Evolutionary conservation across 306 rosid species (phyloP), one percentile per base, ranked within the genome.

Genomic region (Cicer yamashitae): DNA sequence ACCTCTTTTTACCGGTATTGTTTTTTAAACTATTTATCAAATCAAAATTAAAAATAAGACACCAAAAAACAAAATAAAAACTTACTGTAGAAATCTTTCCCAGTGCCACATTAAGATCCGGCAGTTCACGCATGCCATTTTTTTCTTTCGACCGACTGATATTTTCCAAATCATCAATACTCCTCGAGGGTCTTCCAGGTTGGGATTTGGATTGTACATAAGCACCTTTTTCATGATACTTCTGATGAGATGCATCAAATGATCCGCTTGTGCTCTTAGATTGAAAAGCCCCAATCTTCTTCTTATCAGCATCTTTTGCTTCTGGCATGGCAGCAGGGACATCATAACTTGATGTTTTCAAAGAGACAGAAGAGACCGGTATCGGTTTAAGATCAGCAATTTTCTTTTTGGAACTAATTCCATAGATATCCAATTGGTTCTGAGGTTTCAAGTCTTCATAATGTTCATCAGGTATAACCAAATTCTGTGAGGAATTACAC

Each of bases 1-100:
- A 76, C 46, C 38, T 39, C 54, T 37, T 48, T 48, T 60, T 61
- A 56, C 22, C 6, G 10, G 51, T 13, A 10, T 67, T 61, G 30
- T 79, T 70, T 71, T 72, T 77, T 6, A 1, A 58, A 71, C 41
- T 60, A 67, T 61, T 65, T 43, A 46, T 53, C 72, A 77, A 64
- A 46, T 15, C 40, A 25, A 77, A 57, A 46, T 30, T 34, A 6
- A 18, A 58, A 43, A 45, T 17, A 51, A 3, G 30, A 48, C 30
- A 61, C 51, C 60, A 38, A 64, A 60, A 65, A 65, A 39, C 38
- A 38, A 78, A 82, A 79, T 58, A 71, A 58, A 90, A 58, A 90
- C 96, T 89, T 77, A 96, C 99, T 2, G 82, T 52, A 50, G 86
- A 46, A 79, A 82, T 69, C 80, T 92, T 94, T 66, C 83, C 91